Percentiles rank a stretch among this genome's conserved stretches.
phyloP scores from a whole-genome alignment of 2,329 filamentous ascomycete species.

The Fusarium papillatum region DNA sequence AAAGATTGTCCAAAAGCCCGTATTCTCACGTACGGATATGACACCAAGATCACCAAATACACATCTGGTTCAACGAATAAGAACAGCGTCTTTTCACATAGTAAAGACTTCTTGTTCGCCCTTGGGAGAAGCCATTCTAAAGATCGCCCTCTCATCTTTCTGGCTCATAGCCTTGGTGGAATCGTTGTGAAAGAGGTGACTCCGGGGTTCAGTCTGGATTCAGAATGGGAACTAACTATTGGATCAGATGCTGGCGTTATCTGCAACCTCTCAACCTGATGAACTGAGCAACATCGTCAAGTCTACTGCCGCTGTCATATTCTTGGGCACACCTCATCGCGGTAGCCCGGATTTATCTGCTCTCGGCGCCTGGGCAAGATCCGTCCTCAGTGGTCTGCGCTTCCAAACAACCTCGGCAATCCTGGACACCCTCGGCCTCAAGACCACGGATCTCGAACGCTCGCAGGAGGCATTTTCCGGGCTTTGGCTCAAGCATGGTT shows the following conservation, averaged over 20 bases:
- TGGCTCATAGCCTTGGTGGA: slow-evolving; percentile 20
- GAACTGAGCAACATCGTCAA: slow-evolving; percentile 33
- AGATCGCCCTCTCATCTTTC: background rate
- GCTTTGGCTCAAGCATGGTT: slow-evolving; percentile 18
- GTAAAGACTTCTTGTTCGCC: background rate
- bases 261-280: slow-evolving; percentile 4
- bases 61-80: background rate
- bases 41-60: background rate
- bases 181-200: slow-evolving; percentile 28
- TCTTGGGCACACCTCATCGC: slow-evolving; percentile 52
- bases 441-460: slow-evolving; percentile 25
- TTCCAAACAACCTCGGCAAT: slow-evolving; percentile 13
- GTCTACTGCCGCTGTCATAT: slow-evolving; percentile 45
- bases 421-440: slow-evolving; percentile 12
- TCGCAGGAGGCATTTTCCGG: slow-evolving; percentile 23
- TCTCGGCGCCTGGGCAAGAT: slow-evolving; percentile 16
- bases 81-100: background rate
- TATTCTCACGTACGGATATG: background rate
- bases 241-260: slow-evolving; percentile 14
- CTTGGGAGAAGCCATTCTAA: background rate
- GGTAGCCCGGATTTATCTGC: slow-evolving; percentile 40
- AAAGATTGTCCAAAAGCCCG: background rate
- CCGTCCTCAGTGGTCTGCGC: slow-evolving; percentile 35
- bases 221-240: background rate
- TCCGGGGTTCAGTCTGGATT: too few species aligned